A percentile compares a stretch with the other conserved stretches of the same genome.
Conservation (phyloP, 345 rosid genomes). For the Gossypium ekmanianum region DNA sequence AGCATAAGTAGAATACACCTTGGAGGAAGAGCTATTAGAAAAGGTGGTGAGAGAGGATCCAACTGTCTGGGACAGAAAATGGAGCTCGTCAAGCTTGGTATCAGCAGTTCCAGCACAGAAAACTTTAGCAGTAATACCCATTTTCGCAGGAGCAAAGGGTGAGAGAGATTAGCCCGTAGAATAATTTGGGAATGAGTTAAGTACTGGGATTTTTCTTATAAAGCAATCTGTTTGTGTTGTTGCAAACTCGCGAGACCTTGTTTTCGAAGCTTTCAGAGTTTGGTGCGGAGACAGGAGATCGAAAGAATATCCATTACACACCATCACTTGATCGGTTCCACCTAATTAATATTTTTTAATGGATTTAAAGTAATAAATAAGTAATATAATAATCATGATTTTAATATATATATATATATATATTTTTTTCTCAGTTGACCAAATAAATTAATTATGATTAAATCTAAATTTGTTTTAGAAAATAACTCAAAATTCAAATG, state of each 20-base stretch:
- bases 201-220: not conserved
- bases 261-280: not conserved
- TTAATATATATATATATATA: not conserved
- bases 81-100: conserved; percentile 81
- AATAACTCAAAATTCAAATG: too few relatives aligned
- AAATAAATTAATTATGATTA: not conserved
- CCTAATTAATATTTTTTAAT: not conserved
- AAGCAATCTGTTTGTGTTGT: not conserved
- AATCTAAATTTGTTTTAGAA: too few relatives aligned
- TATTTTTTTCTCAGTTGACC: not conserved
- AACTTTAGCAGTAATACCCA: conserved; percentile 36
- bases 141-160: not conserved
- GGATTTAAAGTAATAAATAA: not conserved
- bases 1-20: conserved; percentile 32
- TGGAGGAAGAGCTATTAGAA: conserved; percentile 36
- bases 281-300: not conserved
- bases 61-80: conserved; percentile 61
- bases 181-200: not conserved
- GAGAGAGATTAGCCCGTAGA: not conserved
- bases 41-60: conserved; percentile 46
- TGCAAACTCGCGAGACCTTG: not conserved
- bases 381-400: not conserved
- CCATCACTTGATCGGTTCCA: not conserved
- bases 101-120: conserved; percentile 86
- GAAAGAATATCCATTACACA: not conserved